Percentiles rank a stretch among this genome's conserved stretches.
phyloP scores from a whole-genome alignment of 1,139 yeast species.

The Candida freyschussii region DNA sequence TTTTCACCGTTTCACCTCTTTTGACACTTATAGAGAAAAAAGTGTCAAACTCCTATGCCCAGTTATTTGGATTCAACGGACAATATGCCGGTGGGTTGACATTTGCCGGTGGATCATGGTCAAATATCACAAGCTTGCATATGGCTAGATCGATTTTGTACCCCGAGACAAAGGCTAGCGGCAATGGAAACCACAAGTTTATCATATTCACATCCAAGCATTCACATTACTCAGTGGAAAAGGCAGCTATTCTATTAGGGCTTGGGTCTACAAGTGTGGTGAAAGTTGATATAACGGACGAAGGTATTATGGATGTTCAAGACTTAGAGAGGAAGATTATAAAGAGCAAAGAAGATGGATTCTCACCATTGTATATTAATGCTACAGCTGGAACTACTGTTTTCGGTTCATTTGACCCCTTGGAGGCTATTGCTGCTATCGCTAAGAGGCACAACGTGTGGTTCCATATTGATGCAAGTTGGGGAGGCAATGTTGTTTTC shows the following conservation, averaged over 20 bases:
- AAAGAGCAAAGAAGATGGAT: conserved; percentile 46
- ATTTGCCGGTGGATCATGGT: conserved; percentile 85
- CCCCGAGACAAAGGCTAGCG: conserved; percentile 66
- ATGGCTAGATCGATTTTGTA: conserved; percentile 63
- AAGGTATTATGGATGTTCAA: conserved; percentile 53
- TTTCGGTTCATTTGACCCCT: conserved; percentile 76
- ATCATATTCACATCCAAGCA: conserved; percentile 71
- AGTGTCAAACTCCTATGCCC: conserved; percentile 65
- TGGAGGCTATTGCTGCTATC: conserved; percentile 48
- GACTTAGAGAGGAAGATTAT: conserved; percentile 44
- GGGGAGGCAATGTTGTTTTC: conserved; percentile 87
- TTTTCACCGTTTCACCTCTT: conserved; percentile 81
- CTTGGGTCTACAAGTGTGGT: conserved; percentile 61
- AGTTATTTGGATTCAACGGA: conserved; percentile 52
- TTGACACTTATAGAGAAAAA: conserved; percentile 69
- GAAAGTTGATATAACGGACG: conserved; percentile 51
- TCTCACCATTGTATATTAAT: conserved; percentile 68
- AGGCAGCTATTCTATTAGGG: conserved; percentile 76
- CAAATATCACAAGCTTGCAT: conserved; percentile 75
- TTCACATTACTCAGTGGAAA: conserved; percentile 78
- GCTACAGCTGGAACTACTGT: conserved; percentile 92
- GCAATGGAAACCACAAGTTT: conserved; percentile 51
- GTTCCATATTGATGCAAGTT: conserved; percentile 86
- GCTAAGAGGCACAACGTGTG: conserved; percentile 55
- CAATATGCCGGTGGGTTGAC: conserved; percentile 74